These are phyloP conservation scores for Stentor roeselii DNA, from an alignment of 73 alveolate species.

Conservation along the genomic window DNA sequence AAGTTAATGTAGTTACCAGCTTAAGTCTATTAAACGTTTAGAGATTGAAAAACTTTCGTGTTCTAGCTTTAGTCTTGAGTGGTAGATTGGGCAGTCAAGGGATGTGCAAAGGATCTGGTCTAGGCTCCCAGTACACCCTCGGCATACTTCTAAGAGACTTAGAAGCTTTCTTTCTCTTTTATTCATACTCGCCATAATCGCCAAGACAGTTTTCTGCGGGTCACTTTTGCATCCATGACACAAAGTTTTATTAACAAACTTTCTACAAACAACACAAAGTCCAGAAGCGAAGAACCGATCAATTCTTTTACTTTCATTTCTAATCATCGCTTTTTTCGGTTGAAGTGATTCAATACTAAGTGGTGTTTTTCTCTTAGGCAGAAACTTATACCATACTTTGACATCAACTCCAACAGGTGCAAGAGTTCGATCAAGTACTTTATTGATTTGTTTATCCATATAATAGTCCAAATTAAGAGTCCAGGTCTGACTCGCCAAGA, in stretches of 20 bases:
- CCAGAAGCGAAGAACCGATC: slow-evolving; percentile 32
- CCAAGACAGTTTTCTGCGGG: slow-evolving; percentile 3
- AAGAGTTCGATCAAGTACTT: slow-evolving; percentile 80
- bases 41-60: not conserved
- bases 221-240: not conserved
- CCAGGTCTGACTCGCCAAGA: slow-evolving; percentile 51
- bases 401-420: slow-evolving; percentile 79
- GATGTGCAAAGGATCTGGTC: not conserved
- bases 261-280: slow-evolving; percentile 26
- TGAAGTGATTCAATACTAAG: slow-evolving; percentile 28
- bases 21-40: not conserved
- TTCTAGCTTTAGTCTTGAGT: not conserved
- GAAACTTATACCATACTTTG: slow-evolving; percentile 49
- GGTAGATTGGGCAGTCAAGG: slow-evolving; percentile 2
- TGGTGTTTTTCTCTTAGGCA: slow-evolving; percentile 51
- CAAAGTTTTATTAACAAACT: not conserved
- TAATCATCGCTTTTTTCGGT: not conserved
- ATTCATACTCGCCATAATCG: not conserved
- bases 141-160: not conserved
- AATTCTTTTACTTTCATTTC: slow-evolving; percentile 29
- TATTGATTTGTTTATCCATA: slow-evolving; percentile 69
- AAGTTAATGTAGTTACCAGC: not conserved
- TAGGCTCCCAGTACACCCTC: slow-evolving; percentile 18
- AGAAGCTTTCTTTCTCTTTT: not conserved
- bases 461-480: slow-evolving; percentile 73